Conservation (phyloP, 352 stramenopile species). For the Stramenopiles sp. region DNA sequence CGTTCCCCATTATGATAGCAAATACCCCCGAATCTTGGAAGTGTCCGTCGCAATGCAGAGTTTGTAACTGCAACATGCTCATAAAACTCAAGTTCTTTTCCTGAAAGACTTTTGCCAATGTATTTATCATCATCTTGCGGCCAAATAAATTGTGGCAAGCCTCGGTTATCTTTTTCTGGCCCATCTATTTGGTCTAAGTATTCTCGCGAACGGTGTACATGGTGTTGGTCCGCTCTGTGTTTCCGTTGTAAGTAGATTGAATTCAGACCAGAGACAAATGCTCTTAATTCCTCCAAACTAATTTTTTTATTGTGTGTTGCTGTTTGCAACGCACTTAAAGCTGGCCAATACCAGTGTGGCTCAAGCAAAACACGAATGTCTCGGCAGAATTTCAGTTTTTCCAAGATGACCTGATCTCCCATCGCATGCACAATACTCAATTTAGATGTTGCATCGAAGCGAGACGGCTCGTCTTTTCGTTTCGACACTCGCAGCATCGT, state of each 20-base stretch:
- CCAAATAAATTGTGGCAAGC: not conserved
- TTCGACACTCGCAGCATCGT: not conserved
- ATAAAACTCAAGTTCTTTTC: not conserved
- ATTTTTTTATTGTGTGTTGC: not conserved
- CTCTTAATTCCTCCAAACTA: not conserved
- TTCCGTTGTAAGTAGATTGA: not conserved
- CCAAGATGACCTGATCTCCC: not conserved
- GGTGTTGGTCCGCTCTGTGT: not conserved
- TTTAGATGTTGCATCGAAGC: too few species aligned
- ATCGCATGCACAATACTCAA: not conserved
- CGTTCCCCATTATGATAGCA: not conserved
- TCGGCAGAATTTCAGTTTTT: not conserved
- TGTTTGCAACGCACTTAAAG: not conserved
- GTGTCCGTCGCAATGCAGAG: not conserved
- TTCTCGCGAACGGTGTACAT: not conserved
- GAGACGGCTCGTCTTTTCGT: not conserved
- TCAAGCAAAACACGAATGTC: not conserved
- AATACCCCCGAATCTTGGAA: slow-evolving; percentile 1
- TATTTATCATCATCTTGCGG: not conserved
- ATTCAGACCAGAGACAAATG: not conserved
- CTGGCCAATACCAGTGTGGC: not conserved
- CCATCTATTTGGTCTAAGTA: not conserved
- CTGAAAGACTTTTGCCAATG: not conserved
- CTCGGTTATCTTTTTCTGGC: not conserved
- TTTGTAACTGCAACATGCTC: not conserved